Evolutionary conservation across 2,329 filamentous ascomycete species (phyloP), one percentile per base, ranked within the genome.

Genomic region (Exophiala calicioides): DNA sequence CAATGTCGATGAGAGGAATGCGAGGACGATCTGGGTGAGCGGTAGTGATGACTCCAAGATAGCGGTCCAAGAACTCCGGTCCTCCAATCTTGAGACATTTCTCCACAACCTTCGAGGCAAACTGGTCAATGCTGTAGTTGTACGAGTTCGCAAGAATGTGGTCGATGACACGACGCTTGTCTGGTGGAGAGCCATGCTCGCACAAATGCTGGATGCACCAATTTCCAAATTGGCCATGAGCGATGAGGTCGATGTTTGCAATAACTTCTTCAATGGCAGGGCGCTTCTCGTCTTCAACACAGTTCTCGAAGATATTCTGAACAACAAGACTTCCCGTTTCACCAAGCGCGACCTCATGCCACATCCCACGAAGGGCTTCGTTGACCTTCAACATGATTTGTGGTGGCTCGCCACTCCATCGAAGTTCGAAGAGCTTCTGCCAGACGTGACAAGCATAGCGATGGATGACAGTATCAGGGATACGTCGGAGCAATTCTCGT

Each of bases 121-220:
- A 98, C 64, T 98, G 93, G 60, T 98, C 93, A 80, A 95, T 96
- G 70, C 91, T 97, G 71, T 97, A 98, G 69, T 96, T 90, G 12
- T 89, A 87, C 23, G 90, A 88, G 69, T 89, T 95, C 55, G 85
- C 85, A 58, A 98, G 86, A 62, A 98, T 91, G 67, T 97, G 91
- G 59, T 98, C 91, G 62, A 96, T 85, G 33, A 94, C 93, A 58
- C 90, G 86, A 69, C 86, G 91, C 60, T 91, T 90, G 68, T 98
- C 94, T 30, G 85, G 84, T 23, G 90, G 86, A 47, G 86, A 86
- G 39, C 94, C 91, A 65, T 98, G 93, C 68, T 98, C 93, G 69
- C 93, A 98, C 60, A 98, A 90, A 70, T 98, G 93, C 71, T 98
- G 93, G 62, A 98, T 97, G 73, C 93, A 98, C 93, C 93, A 98